These are phyloP conservation scores for Aspergillus sergii DNA, from an alignment of 2,329 filamentous ascomycete species.

Conservation along the genomic window DNA sequence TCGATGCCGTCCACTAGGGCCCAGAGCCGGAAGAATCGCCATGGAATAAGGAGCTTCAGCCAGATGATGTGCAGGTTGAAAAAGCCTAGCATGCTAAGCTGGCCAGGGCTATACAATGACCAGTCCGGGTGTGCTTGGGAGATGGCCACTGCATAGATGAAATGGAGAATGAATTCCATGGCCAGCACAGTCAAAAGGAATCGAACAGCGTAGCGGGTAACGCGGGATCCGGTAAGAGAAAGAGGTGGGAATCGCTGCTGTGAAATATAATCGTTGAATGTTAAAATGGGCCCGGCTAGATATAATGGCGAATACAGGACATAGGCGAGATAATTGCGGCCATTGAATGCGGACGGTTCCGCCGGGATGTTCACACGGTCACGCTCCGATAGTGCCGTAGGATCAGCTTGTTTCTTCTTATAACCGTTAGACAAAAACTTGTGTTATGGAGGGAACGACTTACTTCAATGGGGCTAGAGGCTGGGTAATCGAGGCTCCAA, in stretches of 20 bases:
- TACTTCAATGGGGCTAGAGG: constrained; percentile 78
- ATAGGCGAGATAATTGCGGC: constrained; percentile 88
- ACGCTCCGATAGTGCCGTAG: constrained; percentile 79
- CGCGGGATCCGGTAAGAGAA: constrained; percentile 71
- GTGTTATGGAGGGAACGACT: constrained; percentile 31
- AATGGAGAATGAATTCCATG: constrained; percentile 92
- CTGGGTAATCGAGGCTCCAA: constrained; percentile 74
- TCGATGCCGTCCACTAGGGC: constrained; percentile 86
- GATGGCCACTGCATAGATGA: constrained; percentile 91
- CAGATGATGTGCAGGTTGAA: constrained; percentile 98
- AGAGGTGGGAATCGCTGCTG: constrained; percentile 75
- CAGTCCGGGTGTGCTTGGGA: constrained; percentile 78
- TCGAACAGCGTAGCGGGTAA: constrained; percentile 77
- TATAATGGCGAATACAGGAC: constrained; percentile 91
- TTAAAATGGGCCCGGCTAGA: constrained; percentile 87
- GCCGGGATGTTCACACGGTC: constrained; percentile 82
- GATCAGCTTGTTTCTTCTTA: constrained; percentile 99
- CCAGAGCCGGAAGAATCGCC: constrained; percentile 99
- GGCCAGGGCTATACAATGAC: constrained; percentile 79
- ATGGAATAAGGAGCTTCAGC: constrained; percentile 94
- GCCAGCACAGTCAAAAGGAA: constrained; percentile 77
- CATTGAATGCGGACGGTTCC: constrained; percentile 67
- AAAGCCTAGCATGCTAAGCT: constrained; percentile 87
- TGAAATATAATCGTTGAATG: constrained; percentile 96
- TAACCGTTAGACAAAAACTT: constrained; percentile 30